Conservation (phyloP, 2,329 filamentous ascomycete species). For the Pyrenochaeta sp. region DNA sequence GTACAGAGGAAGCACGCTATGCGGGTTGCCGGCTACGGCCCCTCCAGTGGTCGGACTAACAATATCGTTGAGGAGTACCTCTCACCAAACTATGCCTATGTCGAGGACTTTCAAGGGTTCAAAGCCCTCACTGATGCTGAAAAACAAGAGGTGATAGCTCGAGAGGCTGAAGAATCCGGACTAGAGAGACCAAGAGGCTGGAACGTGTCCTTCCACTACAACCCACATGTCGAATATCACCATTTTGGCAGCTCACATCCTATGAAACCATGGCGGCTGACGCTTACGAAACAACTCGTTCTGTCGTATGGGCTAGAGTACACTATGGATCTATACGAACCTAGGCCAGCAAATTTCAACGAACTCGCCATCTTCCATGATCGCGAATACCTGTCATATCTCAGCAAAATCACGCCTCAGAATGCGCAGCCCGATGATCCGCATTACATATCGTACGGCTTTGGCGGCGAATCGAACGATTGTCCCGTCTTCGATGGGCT, state of each 20-base stretch:
- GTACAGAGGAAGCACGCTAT: slow-evolving; percentile 14
- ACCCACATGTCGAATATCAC: slow-evolving; percentile 92
- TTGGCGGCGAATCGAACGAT: slow-evolving; percentile 75
- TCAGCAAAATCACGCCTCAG: slow-evolving; percentile 64
- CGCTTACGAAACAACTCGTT: slow-evolving; percentile 92
- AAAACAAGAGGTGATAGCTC: slow-evolving; percentile 61
- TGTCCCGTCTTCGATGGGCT: slow-evolving; percentile 97
- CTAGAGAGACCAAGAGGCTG: slow-evolving; percentile 85
- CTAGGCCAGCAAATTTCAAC: slow-evolving; percentile 83
- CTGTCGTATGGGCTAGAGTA: slow-evolving; percentile 95
- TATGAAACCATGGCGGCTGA: slow-evolving; percentile 99
- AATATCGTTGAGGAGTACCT: slow-evolving; percentile 49
- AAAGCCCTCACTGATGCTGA: slow-evolving; percentile 42
- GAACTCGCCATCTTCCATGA: slow-evolving; percentile 89
- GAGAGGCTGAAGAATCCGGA: slow-evolving; percentile 67
- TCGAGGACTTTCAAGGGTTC: slow-evolving; percentile 40
- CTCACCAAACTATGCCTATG: slow-evolving; percentile 37
- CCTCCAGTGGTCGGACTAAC: slow-evolving; percentile 32
- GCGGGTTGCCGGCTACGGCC: slow-evolving; percentile 26
- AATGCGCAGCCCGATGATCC: slow-evolving; percentile 54
- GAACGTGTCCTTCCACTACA: slow-evolving; percentile 94
- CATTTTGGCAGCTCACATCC: slow-evolving; percentile 97
- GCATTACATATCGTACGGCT: slow-evolving; percentile 73
- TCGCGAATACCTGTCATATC: slow-evolving; percentile 88
- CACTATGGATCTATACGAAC: slow-evolving; percentile 93